A percentile compares a stretch with the other conserved stretches of the same genome.
These are phyloP conservation scores for Malassezia equina DNA, from an alignment of 1,284 basidiomycete species.

Conservation along the genomic window DNA sequence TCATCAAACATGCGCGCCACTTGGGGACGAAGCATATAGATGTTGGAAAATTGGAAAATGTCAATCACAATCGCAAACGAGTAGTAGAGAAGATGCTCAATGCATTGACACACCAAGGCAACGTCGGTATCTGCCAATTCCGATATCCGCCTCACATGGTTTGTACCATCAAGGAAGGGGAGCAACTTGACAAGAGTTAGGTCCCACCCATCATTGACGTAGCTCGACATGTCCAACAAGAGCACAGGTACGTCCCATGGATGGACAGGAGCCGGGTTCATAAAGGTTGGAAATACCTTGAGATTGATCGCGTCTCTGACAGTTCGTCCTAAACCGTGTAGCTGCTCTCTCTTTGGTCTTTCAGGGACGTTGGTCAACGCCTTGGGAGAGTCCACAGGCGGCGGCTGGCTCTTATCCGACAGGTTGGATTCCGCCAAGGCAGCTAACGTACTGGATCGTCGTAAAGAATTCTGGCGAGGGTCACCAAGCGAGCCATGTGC, in stretches of 20 bases:
- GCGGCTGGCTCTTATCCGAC: neutral
- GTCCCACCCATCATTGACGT: slow-evolving; percentile 88
- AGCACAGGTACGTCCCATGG: slow-evolving; percentile 94
- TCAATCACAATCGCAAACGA: slow-evolving; percentile 92
- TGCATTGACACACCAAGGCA: slow-evolving; percentile 69
- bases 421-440: neutral
- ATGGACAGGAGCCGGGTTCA: slow-evolving; percentile 75
- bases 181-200: slow-evolving; percentile 68
- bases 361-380: neutral
- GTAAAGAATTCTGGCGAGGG: no score
- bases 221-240: slow-evolving; percentile 68
- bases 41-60: slow-evolving; percentile 86
- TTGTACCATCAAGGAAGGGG: slow-evolving; percentile 73
- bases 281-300: slow-evolving; percentile 90
- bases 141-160: slow-evolving; percentile 82
- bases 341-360: neutral
- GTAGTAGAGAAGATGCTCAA: slow-evolving; percentile 91
- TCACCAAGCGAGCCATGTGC: no score
- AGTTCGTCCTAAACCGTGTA: slow-evolving; percentile 41
- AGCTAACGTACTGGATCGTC: no score
- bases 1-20: slow-evolving; percentile 76
- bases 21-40: slow-evolving; percentile 78
- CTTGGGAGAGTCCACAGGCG: neutral
- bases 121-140: slow-evolving; percentile 82
- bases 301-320: slow-evolving; percentile 51